Evolutionary conservation across 2,329 filamentous ascomycete species (phyloP).

Genomic region (Beauveria sp.): DNA sequence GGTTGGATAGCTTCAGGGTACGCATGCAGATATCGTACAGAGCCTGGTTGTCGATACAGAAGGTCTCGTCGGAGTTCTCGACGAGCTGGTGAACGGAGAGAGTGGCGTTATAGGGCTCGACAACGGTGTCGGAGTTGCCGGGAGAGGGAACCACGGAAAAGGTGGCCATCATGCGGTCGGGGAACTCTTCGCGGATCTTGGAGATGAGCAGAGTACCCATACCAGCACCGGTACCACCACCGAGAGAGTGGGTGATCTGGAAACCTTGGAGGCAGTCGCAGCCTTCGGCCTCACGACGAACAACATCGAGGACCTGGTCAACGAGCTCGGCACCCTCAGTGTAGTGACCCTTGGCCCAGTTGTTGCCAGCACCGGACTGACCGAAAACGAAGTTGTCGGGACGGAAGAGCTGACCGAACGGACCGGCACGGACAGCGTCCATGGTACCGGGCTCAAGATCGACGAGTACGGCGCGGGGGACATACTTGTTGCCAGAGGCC

Average conservation of each 20-base stretch:
- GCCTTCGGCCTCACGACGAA: slow-evolving; percentile 96
- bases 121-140: slow-evolving; percentile 99
- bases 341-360: slow-evolving; percentile 99
- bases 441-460: slow-evolving; percentile 99
- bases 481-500: slow-evolving; percentile 98
- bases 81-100: slow-evolving; percentile 98
- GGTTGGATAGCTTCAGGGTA: slow-evolving; percentile 96
- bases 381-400: slow-evolving; percentile 99
- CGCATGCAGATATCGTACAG: slow-evolving; percentile 99
- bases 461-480: slow-evolving; percentile 97
- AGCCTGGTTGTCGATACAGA: slow-evolving; percentile 99
- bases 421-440: slow-evolving; percentile 96
- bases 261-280: slow-evolving; percentile 99
- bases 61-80: slow-evolving; percentile 99
- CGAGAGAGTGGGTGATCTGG: slow-evolving; percentile 99
- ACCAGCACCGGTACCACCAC: slow-evolving; percentile 99
- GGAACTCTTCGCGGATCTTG: slow-evolving; percentile 99
- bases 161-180: slow-evolving; percentile 99
- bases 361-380: slow-evolving; percentile 99
- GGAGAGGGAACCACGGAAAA: slow-evolving; percentile 98
- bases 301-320: slow-evolving; percentile 95
- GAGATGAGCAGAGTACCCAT: slow-evolving; percentile 99
- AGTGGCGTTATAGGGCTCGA: slow-evolving; percentile 99
- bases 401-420: slow-evolving; percentile 98
- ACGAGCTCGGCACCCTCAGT: slow-evolving; percentile 99